Percentiles rank a stretch among this genome's conserved stretches.
phyloP scores from a whole-genome alignment of 2,329 filamentous ascomycete genomes.

The Paecilomyces fulvus region DNA sequence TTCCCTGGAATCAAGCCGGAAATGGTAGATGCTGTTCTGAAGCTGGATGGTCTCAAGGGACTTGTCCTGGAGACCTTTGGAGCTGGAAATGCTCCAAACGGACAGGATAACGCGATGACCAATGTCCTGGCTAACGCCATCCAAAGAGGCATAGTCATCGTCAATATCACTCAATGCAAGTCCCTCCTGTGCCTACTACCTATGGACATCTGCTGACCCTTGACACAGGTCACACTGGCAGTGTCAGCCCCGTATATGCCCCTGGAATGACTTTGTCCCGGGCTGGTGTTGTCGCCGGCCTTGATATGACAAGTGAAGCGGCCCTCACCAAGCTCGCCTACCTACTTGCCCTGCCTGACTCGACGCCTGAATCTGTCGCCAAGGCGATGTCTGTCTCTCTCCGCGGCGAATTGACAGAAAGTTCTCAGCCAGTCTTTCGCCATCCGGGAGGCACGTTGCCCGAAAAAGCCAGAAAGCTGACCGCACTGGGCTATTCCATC shows the following conservation, averaged over 20 bases:
- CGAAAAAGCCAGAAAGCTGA: slow-evolving; percentile 57
- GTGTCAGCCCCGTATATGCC: slow-evolving; percentile 70
- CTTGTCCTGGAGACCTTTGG: slow-evolving; percentile 88
- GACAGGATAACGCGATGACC: slow-evolving; percentile 69
- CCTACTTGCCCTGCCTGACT: slow-evolving; percentile 60
- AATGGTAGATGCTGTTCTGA: slow-evolving; percentile 80
- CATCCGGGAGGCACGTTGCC: slow-evolving; percentile 57
- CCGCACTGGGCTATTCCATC: slow-evolving; percentile 72
- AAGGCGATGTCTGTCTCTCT: slow-evolving; percentile 65
- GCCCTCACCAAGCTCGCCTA: slow-evolving; percentile 87
- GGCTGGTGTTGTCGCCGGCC: slow-evolving; percentile 79
- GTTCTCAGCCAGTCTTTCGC: slow-evolving; percentile 62
- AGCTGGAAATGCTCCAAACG: slow-evolving; percentile 82
- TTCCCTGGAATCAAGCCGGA: slow-evolving; percentile 91
- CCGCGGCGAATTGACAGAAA: slow-evolving; percentile 78
- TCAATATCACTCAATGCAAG: slow-evolving; percentile 86
- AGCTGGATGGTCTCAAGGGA: slow-evolving; percentile 66
- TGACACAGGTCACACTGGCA: slow-evolving; percentile 48
- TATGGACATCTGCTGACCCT: slow-evolving; percentile 23
- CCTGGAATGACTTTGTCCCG: slow-evolving; percentile 68
- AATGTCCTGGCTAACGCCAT: slow-evolving; percentile 70
- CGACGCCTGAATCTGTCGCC: slow-evolving; percentile 58
- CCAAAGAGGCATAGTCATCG: slow-evolving; percentile 70
- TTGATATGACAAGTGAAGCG: slow-evolving; percentile 83
- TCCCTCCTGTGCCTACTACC: slow-evolving; percentile 32